phyloP scores from a whole-genome alignment of 2,329 filamentous ascomycete species.

The Plenodomus biglobosus region DNA sequence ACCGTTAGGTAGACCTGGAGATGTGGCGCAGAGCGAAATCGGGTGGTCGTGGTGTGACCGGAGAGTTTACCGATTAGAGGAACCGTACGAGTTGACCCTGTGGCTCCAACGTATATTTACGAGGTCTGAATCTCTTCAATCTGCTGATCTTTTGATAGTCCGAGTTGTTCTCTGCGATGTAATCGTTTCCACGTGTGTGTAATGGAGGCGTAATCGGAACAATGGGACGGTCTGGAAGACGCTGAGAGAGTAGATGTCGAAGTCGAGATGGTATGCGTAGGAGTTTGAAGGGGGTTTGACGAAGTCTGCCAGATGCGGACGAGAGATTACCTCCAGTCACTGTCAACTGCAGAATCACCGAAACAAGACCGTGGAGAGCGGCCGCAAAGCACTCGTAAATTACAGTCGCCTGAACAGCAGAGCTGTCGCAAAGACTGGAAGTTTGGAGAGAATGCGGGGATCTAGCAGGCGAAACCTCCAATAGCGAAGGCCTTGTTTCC shows the following conservation, averaged over 20 bases:
- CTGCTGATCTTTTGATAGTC: constrained; percentile 22
- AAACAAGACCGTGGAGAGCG: constrained; percentile 44
- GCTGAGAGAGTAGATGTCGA: constrained; percentile 18
- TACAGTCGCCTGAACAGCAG: constrained; percentile 39
- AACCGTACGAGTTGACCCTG: constrained; percentile 42
- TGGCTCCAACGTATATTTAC: constrained; percentile 40
- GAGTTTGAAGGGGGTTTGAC: constrained; percentile 32
- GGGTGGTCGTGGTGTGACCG: constrained; percentile 46
- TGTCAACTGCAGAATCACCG: constrained; percentile 49
- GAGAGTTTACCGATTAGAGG: constrained; percentile 44
- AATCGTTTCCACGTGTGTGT: constrained; percentile 12
- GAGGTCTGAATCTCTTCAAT: constrained; percentile 24
- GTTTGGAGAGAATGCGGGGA: constrained; percentile 38
- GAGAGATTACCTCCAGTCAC: constrained; percentile 45
- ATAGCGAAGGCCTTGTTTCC: constrained; percentile 45
- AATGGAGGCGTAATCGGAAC: constrained; percentile 17
- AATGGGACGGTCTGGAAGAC: constrained; percentile 10
- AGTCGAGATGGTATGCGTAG: constrained; percentile 19
- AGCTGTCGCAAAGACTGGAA: constrained; percentile 40
- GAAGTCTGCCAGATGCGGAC: constrained; percentile 38
- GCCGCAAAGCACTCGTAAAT: constrained; percentile 43
- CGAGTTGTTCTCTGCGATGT: constrained; percentile 15
- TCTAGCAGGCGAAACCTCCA: constrained; percentile 44
- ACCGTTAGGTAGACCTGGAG: constrained; percentile 41
- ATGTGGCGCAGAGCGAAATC: constrained; percentile 36